Conservation (phyloP, 352 stramenopile species). For the Elongisporangium senticosum region DNA sequence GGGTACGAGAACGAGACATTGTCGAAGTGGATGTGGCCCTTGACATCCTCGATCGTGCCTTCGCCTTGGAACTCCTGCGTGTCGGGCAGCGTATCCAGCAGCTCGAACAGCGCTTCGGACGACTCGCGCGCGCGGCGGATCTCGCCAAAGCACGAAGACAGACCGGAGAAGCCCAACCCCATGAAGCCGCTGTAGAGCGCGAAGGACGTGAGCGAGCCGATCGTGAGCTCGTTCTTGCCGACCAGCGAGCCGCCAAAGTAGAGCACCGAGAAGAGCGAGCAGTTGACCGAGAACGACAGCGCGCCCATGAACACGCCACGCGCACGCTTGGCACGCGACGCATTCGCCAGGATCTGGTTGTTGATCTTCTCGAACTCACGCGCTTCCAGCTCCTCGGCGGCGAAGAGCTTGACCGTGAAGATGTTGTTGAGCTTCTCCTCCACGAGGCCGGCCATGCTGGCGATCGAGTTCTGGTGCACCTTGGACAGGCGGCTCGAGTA, state of each 20-base stretch:
- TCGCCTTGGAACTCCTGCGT: conserved; percentile 27
- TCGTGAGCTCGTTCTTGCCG: conserved; percentile 79
- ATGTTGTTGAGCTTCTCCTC: conserved; percentile 88
- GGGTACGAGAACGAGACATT: conserved; percentile 83
- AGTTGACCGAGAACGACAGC: conserved; percentile 84
- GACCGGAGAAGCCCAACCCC: conserved; percentile 81
- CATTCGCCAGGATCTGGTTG: conserved; percentile 55
- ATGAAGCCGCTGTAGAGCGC: conserved; percentile 90
- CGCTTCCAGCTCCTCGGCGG: conserved; percentile 67
- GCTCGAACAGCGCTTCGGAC: conserved; percentile 60
- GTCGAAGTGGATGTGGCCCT: conserved; percentile 69
- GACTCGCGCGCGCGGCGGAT: conserved; percentile 71
- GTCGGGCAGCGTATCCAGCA: conserved; percentile 40
- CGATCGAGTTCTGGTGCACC: conserved; percentile 73
- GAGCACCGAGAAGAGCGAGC: conserved; percentile 87
- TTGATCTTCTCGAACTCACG: conserved; percentile 67
- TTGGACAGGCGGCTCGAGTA: conserved; percentile 74
- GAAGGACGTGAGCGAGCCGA: conserved; percentile 88
- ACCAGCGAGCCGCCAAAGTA: conserved; percentile 88
- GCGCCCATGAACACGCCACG: conserved; percentile 88
- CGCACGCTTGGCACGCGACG: conserved; percentile 63
- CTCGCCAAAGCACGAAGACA: conserved; percentile 82
- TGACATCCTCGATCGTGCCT: conserved; percentile 34
- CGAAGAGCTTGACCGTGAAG: conserved; percentile 87
- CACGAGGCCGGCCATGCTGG: conserved; percentile 70